Conservation (phyloP, 805 yeast species). For the Candida ovalis region DNA sequence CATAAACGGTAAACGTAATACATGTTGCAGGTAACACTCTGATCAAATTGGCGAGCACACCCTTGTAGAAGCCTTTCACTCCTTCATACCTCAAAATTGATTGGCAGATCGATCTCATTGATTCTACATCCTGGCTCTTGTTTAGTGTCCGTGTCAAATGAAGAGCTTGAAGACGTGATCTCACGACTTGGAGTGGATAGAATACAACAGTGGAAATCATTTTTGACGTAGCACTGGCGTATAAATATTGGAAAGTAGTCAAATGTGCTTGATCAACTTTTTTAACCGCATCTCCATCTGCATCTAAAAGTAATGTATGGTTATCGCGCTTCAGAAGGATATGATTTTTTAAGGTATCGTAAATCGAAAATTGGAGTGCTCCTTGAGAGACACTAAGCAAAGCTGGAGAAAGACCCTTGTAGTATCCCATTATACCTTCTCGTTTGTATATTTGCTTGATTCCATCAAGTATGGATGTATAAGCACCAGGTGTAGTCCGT, state of each 20-base stretch:
- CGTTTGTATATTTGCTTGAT: constrained; percentile 39
- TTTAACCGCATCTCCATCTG: constrained; percentile 5
- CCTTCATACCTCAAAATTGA: constrained; percentile 51
- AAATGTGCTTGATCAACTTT: constrained; percentile 22
- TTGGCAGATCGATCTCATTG: constrained; percentile 32
- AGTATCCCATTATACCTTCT: constrained; percentile 71
- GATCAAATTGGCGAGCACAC: constrained; percentile 69
- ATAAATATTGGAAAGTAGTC: constrained; percentile 54
- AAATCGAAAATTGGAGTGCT: constrained; percentile 80
- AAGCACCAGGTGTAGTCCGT: constrained; percentile 43
- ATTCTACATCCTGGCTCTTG: constrained; percentile 1
- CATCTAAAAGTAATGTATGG: neutral
- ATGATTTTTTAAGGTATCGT: constrained; percentile 66
- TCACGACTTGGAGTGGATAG: constrained; percentile 82
- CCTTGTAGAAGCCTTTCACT: constrained; percentile 71
- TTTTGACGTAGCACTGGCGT: constrained; percentile 67
- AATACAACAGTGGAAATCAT: constrained; percentile 59
- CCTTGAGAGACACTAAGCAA: constrained; percentile 84
- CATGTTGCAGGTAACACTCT: constrained; percentile 93
- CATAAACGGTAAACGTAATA: constrained; percentile 84
- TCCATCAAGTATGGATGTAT: constrained; percentile 57
- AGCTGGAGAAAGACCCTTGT: constrained; percentile 76
- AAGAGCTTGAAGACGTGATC: constrained; percentile 68
- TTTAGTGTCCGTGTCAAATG: constrained; percentile 16
- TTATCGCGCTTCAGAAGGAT: constrained; percentile 9